Base-by-base conservation (phyloP, 208 protist species). In the Strigomonas culicis region DNA sequence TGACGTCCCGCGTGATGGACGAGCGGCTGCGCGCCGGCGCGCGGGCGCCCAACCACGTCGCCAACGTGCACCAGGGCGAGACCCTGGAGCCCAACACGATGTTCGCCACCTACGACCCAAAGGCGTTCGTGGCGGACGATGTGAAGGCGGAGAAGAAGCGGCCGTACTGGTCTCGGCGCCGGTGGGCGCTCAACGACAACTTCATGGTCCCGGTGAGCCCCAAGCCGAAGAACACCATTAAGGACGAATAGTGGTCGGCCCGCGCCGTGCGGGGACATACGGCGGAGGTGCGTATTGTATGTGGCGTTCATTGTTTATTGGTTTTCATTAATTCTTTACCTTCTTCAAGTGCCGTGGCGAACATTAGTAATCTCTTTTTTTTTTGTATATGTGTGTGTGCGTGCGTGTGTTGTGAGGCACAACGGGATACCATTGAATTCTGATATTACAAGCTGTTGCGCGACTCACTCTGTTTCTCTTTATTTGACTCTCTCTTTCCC, bases 181-280 rank as follows among this genome's bases (percentile, higher is more conserved):
- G 86, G 39, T 95, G 89, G 86, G 79, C 84, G 27, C 70, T 95
- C 34, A 84, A 71, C n/a, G 86, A 93, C 60, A 86, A 84, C 41
- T 95, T 95, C 52, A 82, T 95, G 68, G 84, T 95, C 52, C 84
- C 85, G 17, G 77, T 86, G 64, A 88, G 78, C 58, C 83, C 84
- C 0, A 88, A 92, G 72, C 64, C 85, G 32, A 95, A 92, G 75
- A 95, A 95, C 70, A 95, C 89, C 44, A 95, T 95, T 64, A 84
- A 80, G 60, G 86, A 91, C 57, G 89, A 95, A 31, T 21, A 62
- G 34, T 27, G 24, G 24, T 39, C n/a, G 32, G 32, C 10, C 6
- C 15, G 43, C 43, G 15, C 3, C 43, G 43, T 24, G 43, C 3
- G 17, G 8, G 15, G 17, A 4, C 3, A 4, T 13, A 15, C 43